phyloP scores from a whole-genome alignment of 2,329 filamentous ascomycete species.

The Monilinia fructicola region DNA sequence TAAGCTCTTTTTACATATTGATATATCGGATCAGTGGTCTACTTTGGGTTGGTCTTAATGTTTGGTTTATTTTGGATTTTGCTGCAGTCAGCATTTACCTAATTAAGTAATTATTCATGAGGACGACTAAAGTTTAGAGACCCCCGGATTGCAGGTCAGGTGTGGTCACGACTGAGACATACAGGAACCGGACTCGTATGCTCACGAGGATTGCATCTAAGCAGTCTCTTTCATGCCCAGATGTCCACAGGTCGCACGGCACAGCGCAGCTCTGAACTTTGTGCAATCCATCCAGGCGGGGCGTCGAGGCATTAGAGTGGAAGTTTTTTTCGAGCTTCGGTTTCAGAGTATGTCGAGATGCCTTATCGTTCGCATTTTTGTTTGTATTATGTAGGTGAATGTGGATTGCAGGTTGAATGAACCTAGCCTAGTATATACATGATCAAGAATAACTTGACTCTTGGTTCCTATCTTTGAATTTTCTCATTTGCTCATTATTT shows the following conservation, averaged over 20 bases:
- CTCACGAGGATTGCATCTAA: conserved; percentile 5
- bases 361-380: background rate
- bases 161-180: conserved; percentile 14
- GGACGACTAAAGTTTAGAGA: background rate
- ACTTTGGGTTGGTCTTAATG: background rate
- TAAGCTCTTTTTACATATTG: background rate
- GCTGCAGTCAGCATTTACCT: conserved; percentile 16
- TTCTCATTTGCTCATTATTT: conserved; percentile 7
- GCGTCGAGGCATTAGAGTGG: background rate
- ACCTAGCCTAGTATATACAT: background rate
- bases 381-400: background rate
- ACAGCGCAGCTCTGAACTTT: conserved; percentile 1
- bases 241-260: conserved; percentile 9
- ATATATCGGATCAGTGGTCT: background rate
- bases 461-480: conserved; percentile 3
- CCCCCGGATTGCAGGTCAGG: conserved; percentile 9
- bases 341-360: conserved; percentile 15
- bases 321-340: conserved; percentile 8
- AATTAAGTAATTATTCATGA: conserved; percentile 4
- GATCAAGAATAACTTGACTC: background rate
- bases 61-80: background rate
- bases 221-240: conserved; percentile 5
- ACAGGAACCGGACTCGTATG: conserved; percentile 19
- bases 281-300: conserved; percentile 12
- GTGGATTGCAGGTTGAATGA: conserved; percentile 10